Percentiles rank a stretch among this genome's conserved stretches.
phyloP scores from a whole-genome alignment of 305 asterid species.

The Fraxinus greggii region DNA sequence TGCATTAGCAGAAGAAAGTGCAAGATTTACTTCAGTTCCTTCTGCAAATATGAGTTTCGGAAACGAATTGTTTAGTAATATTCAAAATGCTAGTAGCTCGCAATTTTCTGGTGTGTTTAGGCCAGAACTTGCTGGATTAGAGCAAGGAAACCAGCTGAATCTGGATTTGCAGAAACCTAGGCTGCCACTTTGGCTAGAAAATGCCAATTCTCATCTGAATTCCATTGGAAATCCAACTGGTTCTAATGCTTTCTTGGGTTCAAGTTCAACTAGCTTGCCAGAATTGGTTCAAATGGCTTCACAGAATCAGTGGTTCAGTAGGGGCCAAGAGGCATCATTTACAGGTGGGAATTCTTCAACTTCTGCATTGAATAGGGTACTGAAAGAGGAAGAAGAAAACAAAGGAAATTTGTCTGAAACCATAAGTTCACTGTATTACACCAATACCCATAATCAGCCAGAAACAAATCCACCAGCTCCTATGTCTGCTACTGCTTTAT shows the following conservation, averaged over 20 bases:
- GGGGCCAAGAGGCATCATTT: conserved; percentile 35
- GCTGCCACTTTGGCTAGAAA: conserved; percentile 74
- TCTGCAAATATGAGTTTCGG: conserved; percentile 55
- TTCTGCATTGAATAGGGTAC: conserved; percentile 27
- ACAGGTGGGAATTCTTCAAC: conserved; percentile 34
- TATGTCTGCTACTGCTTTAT: conserved; percentile 82
- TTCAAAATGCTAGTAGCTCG: conserved; percentile 34
- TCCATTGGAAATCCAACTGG: conserved; percentile 26
- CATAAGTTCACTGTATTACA: conserved; percentile 51
- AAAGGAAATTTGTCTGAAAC: conserved; percentile 48
- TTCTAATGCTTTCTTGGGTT: conserved; percentile 32
- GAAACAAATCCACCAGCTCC: conserved; percentile 37
- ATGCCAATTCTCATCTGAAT: conserved; percentile 31
- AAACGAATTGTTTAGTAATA: conserved; percentile 42
- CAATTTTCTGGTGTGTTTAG: conserved; percentile 48
- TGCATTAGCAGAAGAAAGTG: conserved; percentile 77
- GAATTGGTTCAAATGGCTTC: conserved; percentile 60
- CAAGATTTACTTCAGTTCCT: conserved; percentile 56
- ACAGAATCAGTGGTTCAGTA: conserved; percentile 48
- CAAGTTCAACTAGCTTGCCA: conserved; percentile 46
- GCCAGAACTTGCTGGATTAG: conserved; percentile 41
- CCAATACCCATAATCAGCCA: conserved; percentile 27
- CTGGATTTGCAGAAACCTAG: conserved; percentile 56
- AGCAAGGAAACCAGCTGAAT: conserved; percentile 32
- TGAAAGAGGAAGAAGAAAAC: conserved; percentile 71